Conservation (phyloP, 805 yeast species). For the Schizosaccharomyces japonicus region DNA sequence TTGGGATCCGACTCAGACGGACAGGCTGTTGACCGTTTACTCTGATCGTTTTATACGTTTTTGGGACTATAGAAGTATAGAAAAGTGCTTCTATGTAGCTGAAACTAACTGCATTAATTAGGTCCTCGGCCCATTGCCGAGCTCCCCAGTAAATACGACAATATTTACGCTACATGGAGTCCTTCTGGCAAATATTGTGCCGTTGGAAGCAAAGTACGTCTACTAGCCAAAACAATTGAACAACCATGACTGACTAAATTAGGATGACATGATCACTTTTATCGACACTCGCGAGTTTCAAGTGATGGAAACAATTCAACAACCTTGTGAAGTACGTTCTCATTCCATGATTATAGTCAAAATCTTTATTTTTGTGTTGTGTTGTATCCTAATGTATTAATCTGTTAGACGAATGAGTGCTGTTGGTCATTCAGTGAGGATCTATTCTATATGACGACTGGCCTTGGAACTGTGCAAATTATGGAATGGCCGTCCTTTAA, state of each 20-base stretch:
- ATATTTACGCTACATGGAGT: constrained; percentile 18
- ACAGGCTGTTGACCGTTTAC: constrained; percentile 26
- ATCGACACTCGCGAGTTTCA: constrained; percentile 18
- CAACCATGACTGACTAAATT: constrained; percentile 9
- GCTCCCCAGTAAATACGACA: constrained; percentile 3
- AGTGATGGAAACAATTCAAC: constrained; percentile 12
- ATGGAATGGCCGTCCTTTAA: constrained; percentile 1
- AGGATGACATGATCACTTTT: constrained; percentile 19
- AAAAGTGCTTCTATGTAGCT: constrained; percentile 5
- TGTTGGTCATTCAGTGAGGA: constrained; percentile 3
- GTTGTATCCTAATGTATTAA: too few species aligned
- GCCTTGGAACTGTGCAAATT: constrained; percentile 1
- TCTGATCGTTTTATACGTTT: constrained; percentile 23
- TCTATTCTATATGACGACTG: neutral
- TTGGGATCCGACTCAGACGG: constrained; percentile 28
- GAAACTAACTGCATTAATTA: neutral
- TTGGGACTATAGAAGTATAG: constrained; percentile 23
- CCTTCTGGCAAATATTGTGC: constrained; percentile 25
- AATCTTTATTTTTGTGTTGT: too few species aligned
- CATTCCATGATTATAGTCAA: neutral
- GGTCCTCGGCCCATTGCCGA: constrained; percentile 1
- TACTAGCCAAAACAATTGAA: neutral
- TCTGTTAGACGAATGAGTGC: neutral
- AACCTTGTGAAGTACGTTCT: constrained; percentile 2
- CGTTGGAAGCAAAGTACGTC: constrained; percentile 14